Percentiles rank a stretch among this genome's conserved stretches.
These are phyloP conservation scores for Metschnikowia arizonensis DNA, from an alignment of 805 yeast genomes.

Conservation along the genomic window DNA sequence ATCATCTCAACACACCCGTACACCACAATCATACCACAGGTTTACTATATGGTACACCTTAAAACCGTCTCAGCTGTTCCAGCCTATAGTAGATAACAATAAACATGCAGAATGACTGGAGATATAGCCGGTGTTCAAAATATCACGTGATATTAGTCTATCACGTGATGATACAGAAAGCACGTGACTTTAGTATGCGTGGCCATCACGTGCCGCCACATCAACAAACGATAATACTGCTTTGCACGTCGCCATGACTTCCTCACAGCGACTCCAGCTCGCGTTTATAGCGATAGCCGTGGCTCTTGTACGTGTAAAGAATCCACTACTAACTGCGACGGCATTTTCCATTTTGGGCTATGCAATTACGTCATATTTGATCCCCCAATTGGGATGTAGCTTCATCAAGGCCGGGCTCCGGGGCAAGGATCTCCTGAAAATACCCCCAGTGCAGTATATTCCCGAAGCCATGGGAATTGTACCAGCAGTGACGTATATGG, in stretches of 20 bases:
- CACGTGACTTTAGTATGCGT: neutral
- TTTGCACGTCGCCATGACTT: neutral
- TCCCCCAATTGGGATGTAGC: slow-evolving; percentile 63
- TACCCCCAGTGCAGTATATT: slow-evolving; percentile 55
- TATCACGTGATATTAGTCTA: too few species aligned
- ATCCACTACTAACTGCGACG: slow-evolving; percentile 54
- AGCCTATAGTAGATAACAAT: too few species aligned
- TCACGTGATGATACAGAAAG: too few species aligned
- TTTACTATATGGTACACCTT: too few species aligned
- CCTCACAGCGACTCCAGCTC: slow-evolving; percentile 6
- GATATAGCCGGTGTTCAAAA: too few species aligned
- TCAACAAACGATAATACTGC: neutral
- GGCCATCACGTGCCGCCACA: neutral
- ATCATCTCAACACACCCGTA: neutral
- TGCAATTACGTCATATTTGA: slow-evolving; percentile 51
- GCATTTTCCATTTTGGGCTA: slow-evolving; percentile 72
- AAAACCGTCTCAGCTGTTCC: too few species aligned
- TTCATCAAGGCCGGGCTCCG: slow-evolving; percentile 76
- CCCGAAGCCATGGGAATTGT: slow-evolving; percentile 95
- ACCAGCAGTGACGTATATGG: slow-evolving; percentile 73
- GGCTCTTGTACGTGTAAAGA: slow-evolving; percentile 20
- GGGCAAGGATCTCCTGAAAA: slow-evolving; percentile 81
- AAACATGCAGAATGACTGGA: too few species aligned
- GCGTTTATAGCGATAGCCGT: slow-evolving; percentile 10
- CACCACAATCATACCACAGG: too few species aligned